A percentile compares a stretch with the other conserved stretches of the same genome.
Evolutionary conservation across 352 stramenopile genomes (phyloP).

Genomic region (Thalassiosira allenii): DNA sequence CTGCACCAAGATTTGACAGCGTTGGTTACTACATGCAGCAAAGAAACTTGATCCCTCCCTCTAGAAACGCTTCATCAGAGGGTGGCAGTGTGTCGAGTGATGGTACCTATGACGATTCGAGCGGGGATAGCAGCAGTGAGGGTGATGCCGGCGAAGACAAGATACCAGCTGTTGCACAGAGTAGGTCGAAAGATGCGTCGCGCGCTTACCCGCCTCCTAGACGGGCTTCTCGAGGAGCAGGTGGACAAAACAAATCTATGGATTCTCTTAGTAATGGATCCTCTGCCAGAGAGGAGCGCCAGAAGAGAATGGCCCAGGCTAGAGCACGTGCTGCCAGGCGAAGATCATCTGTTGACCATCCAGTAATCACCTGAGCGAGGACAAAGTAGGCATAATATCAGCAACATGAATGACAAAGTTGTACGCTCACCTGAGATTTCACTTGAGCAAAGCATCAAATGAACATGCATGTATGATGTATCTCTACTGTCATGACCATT

Average conservation of each 20-base stretch:
- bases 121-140: constrained; percentile 3
- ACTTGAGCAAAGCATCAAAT: too few relatives aligned
- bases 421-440: too few relatives aligned
- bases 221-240: not conserved
- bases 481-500: too few relatives aligned
- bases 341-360: too few relatives aligned
- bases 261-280: not conserved
- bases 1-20: not conserved
- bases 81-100: constrained; percentile 16
- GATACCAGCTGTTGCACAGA: not conserved
- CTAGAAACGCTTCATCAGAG: constrained; percentile 10
- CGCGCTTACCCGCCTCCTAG: too few relatives aligned
- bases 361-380: too few relatives aligned
- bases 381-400: too few relatives aligned
- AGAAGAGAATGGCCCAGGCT: constrained; percentile 2
- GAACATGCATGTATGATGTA: too few relatives aligned
- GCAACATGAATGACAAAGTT: too few relatives aligned
- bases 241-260: not conserved
- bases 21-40: too few relatives aligned
- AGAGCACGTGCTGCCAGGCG: constrained; percentile 8
- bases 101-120: constrained; percentile 4
- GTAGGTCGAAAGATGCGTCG: not conserved
- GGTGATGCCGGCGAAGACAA: not conserved
- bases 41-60: not conserved
- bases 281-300: not conserved